Conservation (phyloP, 1,284 basidiomycete species). For the Leccinum pachyderme region DNA sequence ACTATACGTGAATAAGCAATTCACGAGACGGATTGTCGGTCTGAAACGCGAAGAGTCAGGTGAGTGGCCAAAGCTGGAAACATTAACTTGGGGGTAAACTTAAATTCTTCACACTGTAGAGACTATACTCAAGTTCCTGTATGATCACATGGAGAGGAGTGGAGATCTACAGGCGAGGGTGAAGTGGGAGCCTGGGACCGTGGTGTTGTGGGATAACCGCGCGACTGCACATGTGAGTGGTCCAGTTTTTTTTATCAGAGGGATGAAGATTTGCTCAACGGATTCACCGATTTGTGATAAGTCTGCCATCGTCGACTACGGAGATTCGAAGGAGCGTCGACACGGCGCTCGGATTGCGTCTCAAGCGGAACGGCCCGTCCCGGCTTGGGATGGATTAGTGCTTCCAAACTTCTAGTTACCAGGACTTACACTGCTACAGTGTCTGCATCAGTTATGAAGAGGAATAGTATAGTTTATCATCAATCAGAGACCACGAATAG, state of each 20-base stretch:
- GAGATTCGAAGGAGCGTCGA: slow-evolving; percentile 60
- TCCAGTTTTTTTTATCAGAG: not conserved
- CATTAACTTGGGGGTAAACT: not conserved
- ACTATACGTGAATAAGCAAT: slow-evolving; percentile 78
- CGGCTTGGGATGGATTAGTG: slow-evolving; percentile 56
- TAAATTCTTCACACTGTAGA: slow-evolving; percentile 37
- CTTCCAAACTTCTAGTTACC: slow-evolving; percentile 27
- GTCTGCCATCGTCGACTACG: slow-evolving; percentile 80
- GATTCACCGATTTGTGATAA: slow-evolving; percentile 30
- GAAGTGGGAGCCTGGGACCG: slow-evolving; percentile 66
- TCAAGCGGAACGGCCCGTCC: slow-evolving; percentile 77
- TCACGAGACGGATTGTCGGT: slow-evolving; percentile 75
- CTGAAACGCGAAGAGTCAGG: slow-evolving; percentile 80
- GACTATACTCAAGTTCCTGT: slow-evolving; percentile 65
- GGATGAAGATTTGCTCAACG: not conserved
- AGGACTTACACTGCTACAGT: not conserved
- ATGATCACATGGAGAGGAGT: slow-evolving; percentile 68
- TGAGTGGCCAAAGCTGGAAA: slow-evolving; percentile 28
- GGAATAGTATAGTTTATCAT: no score
- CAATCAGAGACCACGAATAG: no score
- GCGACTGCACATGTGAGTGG: slow-evolving; percentile 57
- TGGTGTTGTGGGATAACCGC: slow-evolving; percentile 79
- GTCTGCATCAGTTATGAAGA: no score
- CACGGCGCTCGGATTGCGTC: slow-evolving; percentile 82
- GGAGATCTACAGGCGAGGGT: slow-evolving; percentile 69